A percentile compares a stretch with the other conserved stretches of the same genome.
Evolutionary conservation across 1,139 yeast genomes (phyloP).

Genomic region (Pichia cactophila): DNA sequence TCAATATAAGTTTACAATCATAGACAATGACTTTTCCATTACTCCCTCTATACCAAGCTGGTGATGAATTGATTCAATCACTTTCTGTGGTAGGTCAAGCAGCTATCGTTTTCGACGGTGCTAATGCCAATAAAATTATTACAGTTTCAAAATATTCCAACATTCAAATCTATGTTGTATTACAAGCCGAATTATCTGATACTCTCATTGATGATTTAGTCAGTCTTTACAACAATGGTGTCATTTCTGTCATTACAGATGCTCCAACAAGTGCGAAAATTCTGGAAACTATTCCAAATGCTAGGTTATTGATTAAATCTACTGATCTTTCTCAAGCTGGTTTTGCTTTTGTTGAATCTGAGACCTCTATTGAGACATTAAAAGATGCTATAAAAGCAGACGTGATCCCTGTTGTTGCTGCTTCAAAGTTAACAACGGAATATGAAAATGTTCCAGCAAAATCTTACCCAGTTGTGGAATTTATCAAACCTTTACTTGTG

Average conservation of each 20-base stretch:
- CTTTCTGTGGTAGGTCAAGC: slow-evolving; percentile 26
- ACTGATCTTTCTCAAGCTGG: neutral
- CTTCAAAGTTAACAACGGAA: slow-evolving; percentile 38
- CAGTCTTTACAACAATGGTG: slow-evolving; percentile 61
- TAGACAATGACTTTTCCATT: slow-evolving; percentile 26
- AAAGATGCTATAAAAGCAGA: slow-evolving; percentile 24
- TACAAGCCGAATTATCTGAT: slow-evolving; percentile 15
- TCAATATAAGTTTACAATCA: neutral
- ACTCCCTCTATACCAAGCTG: slow-evolving; percentile 20
- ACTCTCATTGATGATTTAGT: slow-evolving; percentile 29
- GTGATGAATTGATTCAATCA: slow-evolving; percentile 7
- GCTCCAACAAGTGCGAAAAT: slow-evolving; percentile 30
- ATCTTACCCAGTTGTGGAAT: slow-evolving; percentile 37
- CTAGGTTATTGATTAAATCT: slow-evolving; percentile 43
- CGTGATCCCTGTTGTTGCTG: slow-evolving; percentile 42
- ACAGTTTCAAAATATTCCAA: slow-evolving; percentile 17
- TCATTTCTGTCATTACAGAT: slow-evolving; percentile 40
- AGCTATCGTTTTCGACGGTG: slow-evolving; percentile 16
- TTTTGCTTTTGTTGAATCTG: slow-evolving; percentile 1
- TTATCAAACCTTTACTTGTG: slow-evolving; percentile 48
- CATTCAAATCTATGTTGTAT: slow-evolving; percentile 18
- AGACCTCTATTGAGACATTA: slow-evolving; percentile 4
- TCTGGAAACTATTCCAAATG: slow-evolving; percentile 46
- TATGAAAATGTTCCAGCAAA: slow-evolving; percentile 23
- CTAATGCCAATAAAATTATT: slow-evolving; percentile 15